These are phyloP conservation scores for Fusarium goolgardi DNA, from an alignment of 2,329 filamentous ascomycete species.

Conservation along the genomic window DNA sequence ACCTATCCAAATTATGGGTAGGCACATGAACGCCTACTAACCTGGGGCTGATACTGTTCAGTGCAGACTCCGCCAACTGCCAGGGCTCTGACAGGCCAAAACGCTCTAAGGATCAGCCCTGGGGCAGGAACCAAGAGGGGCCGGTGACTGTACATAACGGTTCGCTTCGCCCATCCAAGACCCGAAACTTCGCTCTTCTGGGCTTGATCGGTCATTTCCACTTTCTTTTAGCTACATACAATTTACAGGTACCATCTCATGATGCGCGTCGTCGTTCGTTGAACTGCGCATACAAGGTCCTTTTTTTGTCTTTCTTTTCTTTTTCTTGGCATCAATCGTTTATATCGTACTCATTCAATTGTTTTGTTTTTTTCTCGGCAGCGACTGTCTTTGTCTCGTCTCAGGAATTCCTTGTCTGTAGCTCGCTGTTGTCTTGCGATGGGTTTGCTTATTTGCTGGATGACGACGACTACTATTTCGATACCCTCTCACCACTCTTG, in stretches of 20 bases:
- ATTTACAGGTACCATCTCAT: conserved; percentile 16
- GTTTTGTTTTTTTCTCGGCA: conserved; percentile 24
- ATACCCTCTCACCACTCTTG: conserved; percentile 34
- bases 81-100: conserved; percentile 19
- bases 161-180: conserved; percentile 13
- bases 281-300: conserved; percentile 1
- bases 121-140: conserved; percentile 7
- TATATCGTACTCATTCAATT: conserved; percentile 3
- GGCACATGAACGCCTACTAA: not conserved
- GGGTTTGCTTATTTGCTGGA: conserved; percentile 35
- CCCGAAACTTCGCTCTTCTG: conserved; percentile 2
- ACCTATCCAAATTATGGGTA: not conserved
- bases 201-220: conserved; percentile 11
- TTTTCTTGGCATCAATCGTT: conserved; percentile 14
- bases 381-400: conserved; percentile 12
- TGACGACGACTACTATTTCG: conserved; percentile 37
- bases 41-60: not conserved
- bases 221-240: conserved; percentile 24
- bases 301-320: not conserved
- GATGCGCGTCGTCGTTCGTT: conserved; percentile 30
- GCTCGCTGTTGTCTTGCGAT: conserved; percentile 22
- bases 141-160: conserved; percentile 20
- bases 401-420: conserved; percentile 21
- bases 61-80: conserved; percentile 6
- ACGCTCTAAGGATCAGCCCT: conserved; percentile 12